phyloP scores from a whole-genome alignment of 2,329 filamentous ascomycete species.

The Leptosphaerulina australis region DNA sequence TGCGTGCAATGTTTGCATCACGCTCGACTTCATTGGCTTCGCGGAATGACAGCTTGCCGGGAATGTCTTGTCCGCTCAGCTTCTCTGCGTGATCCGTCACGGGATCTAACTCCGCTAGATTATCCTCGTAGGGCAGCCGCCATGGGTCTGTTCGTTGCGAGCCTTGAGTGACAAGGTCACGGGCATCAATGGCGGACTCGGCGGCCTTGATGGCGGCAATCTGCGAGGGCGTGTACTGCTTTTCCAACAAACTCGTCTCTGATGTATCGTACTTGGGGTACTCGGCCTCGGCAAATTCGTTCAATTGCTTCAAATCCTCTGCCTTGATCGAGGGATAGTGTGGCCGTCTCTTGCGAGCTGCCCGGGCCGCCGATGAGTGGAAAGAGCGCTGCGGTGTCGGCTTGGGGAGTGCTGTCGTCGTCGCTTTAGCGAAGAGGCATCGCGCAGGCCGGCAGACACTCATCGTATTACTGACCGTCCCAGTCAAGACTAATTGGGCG shows the following conservation, averaged over 20 bases:
- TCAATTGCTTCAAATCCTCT: slow-evolving; percentile 46
- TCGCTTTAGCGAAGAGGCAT: slow-evolving; percentile 50
- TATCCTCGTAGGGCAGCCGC: slow-evolving; percentile 71
- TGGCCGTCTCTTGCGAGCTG: slow-evolving; percentile 47
- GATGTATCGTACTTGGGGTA: slow-evolving; percentile 69
- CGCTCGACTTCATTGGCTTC: slow-evolving; percentile 42
- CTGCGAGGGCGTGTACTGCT: slow-evolving; percentile 80
- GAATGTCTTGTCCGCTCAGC: slow-evolving; percentile 43
- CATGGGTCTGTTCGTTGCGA: slow-evolving; percentile 74
- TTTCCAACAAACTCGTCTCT: slow-evolving; percentile 55
- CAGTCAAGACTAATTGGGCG: slow-evolving; percentile 8
- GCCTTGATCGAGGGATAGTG: slow-evolving; percentile 55
- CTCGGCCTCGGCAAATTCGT: slow-evolving; percentile 35
- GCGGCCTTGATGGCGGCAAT: slow-evolving; percentile 80
- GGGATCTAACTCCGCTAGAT: slow-evolving; percentile 78
- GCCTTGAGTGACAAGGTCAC: slow-evolving; percentile 76
- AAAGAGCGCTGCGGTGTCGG: slow-evolving; percentile 50
- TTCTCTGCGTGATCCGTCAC: slow-evolving; percentile 67
- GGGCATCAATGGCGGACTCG: slow-evolving; percentile 74
- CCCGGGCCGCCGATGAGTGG: slow-evolving; percentile 46
- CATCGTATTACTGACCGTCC: slow-evolving; percentile 40
- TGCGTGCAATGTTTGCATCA: slow-evolving; percentile 37
- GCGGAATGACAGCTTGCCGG: slow-evolving; percentile 32
- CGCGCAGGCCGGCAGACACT: slow-evolving; percentile 51
- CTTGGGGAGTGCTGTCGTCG: slow-evolving; percentile 34